Evolutionary conservation across 176 grass and related monocot species (phyloP).

Genomic region (Musa troglodytarum): DNA sequence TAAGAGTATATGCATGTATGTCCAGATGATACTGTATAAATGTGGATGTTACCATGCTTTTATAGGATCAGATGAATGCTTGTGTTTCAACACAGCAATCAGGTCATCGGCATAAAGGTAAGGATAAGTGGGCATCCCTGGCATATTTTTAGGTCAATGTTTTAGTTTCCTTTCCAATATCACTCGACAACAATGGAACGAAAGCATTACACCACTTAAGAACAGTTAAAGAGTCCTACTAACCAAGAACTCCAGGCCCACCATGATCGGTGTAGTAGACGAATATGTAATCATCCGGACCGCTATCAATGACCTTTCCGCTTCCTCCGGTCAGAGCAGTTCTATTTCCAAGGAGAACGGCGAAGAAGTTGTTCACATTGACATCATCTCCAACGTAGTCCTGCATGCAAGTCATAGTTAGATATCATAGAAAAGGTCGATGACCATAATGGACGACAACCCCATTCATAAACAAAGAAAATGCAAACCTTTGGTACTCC

Average conservation of each 20-base stretch:
- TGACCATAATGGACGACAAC: no score
- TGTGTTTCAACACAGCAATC: conserved; percentile 63
- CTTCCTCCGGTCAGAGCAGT: conserved; percentile 71
- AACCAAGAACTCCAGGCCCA: conserved; percentile 82
- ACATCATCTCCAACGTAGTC: conserved; percentile 79
- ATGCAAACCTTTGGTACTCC: conserved; percentile 55
- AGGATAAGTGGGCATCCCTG: conserved; percentile 93
- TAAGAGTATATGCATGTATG: neutral
- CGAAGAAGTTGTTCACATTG: conserved; percentile 66
- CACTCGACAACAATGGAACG: no score
- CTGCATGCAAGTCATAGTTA: conserved; percentile 3
- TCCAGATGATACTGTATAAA: neutral
- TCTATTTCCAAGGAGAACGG: conserved; percentile 82
- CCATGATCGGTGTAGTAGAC: conserved; percentile 89
- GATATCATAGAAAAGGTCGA: no score
- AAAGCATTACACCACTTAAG: no score
- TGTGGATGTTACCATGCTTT: conserved; percentile 60
- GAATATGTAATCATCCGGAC: conserved; percentile 85
- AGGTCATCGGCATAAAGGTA: conserved; percentile 81
- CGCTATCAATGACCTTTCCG: conserved; percentile 79
- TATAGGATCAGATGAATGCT: conserved; percentile 70
- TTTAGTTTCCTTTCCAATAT: no score
- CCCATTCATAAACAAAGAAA: neutral
- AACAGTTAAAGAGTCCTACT: neutral
- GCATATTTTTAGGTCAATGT: neutral